These are phyloP conservation scores for Excoecaria agallocha DNA, from an alignment of 345 rosid genomes.

Conservation along the genomic window DNA sequence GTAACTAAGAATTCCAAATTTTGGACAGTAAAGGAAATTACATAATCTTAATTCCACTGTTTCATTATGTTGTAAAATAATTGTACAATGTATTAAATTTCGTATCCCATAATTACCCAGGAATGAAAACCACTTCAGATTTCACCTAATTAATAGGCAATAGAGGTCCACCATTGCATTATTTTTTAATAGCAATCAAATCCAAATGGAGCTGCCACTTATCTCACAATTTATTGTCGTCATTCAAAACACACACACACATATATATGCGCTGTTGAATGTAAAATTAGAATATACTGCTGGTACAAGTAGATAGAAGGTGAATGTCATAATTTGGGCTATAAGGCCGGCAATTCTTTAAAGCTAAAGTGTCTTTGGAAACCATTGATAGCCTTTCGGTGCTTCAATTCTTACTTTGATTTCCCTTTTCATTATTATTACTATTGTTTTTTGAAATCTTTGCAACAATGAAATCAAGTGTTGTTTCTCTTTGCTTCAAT, in stretches of 20 bases:
- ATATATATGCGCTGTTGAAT: background rate
- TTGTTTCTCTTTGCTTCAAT: conserved; percentile 20
- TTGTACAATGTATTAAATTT: background rate
- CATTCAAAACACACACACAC: too few species aligned
- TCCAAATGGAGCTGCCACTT: background rate
- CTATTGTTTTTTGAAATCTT: conserved; percentile 20
- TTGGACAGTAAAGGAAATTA: too few species aligned
- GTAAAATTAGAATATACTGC: background rate
- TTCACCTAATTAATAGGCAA: background rate
- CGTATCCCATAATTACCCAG: background rate
- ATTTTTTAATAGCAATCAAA: background rate
- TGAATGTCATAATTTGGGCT: background rate
- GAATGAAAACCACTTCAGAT: background rate
- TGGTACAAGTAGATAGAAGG: background rate
- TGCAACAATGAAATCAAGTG: conserved; percentile 18
- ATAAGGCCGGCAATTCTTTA: background rate
- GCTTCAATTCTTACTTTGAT: conserved; percentile 40
- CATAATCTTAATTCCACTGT: too few species aligned
- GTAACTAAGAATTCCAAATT: too few species aligned
- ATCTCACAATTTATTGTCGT: background rate
- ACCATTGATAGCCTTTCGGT: conserved; percentile 61
- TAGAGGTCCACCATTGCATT: background rate
- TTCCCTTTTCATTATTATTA: conserved; percentile 20
- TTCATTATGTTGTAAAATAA: too few species aligned
- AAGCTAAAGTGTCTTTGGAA: conserved; percentile 41